A percentile compares a stretch with the other conserved stretches of the same genome.
These are phyloP conservation scores for Trichophyton rubrum DNA, from an alignment of 2,329 filamentous ascomycete genomes.

Conservation along the genomic window DNA sequence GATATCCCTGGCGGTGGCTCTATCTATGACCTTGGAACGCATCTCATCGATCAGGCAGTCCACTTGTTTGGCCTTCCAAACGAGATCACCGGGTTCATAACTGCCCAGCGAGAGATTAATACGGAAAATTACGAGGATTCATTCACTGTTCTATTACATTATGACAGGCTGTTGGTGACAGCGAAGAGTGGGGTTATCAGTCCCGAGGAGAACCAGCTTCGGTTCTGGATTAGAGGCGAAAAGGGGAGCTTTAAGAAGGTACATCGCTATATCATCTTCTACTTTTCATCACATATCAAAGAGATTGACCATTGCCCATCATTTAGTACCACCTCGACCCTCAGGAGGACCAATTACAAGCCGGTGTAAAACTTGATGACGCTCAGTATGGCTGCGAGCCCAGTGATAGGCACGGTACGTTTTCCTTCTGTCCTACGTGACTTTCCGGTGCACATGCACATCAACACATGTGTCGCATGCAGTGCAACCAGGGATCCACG, in stretches of 20 bases:
- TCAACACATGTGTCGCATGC: neutral
- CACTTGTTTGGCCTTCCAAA: slow-evolving; percentile 56
- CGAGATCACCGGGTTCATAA: slow-evolving; percentile 54
- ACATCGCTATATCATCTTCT: slow-evolving; percentile 17
- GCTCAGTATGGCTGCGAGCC: slow-evolving; percentile 53
- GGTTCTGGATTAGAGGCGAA: slow-evolving; percentile 65
- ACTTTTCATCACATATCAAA: neutral
- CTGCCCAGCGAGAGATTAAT: slow-evolving; percentile 52
- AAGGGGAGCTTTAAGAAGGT: slow-evolving; percentile 64
- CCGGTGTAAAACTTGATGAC: slow-evolving; percentile 50
- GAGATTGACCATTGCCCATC: neutral
- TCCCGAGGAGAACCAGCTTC: slow-evolving; percentile 54
- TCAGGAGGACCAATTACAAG: slow-evolving; percentile 62
- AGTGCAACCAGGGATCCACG: neutral
- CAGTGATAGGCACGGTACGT: slow-evolving; percentile 42
- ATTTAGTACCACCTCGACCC: slow-evolving; percentile 49
- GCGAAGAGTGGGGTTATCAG: slow-evolving; percentile 58
- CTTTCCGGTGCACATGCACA: neutral
- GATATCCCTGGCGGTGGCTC: slow-evolving; percentile 53
- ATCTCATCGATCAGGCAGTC: slow-evolving; percentile 64
- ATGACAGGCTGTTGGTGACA: slow-evolving; percentile 53
- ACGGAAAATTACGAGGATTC: slow-evolving; percentile 37
- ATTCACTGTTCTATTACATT: slow-evolving; percentile 53
- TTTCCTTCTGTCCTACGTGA: neutral
- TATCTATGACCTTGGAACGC: slow-evolving; percentile 63